These are phyloP conservation scores for Ophiostoma himal-ulmi DNA, from an alignment of 2,329 filamentous ascomycete genomes.

Conservation along the genomic window DNA sequence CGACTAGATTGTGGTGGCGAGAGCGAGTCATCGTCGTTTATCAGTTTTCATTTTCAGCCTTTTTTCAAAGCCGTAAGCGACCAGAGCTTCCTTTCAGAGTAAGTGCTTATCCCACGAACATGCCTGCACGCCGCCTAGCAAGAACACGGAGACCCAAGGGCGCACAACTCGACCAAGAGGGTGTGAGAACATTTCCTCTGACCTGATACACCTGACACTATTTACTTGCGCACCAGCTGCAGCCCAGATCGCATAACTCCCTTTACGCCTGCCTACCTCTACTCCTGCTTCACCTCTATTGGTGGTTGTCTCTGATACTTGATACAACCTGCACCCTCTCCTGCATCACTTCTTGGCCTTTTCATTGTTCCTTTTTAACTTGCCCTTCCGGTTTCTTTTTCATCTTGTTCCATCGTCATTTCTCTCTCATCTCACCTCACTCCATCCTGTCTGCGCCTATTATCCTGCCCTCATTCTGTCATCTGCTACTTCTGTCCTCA, in stretches of 20 bases:
- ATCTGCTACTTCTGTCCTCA: background rate
- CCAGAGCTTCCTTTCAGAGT: constrained; percentile 8
- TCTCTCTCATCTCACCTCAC: constrained; percentile 4
- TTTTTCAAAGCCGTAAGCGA: background rate
- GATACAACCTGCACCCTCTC: constrained; percentile 6
- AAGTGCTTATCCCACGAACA: background rate
- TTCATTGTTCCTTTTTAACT: constrained; percentile 8
- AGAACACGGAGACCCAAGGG: background rate
- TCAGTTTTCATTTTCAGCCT: background rate
- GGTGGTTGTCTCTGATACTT: constrained; percentile 1
- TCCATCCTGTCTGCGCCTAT: background rate
- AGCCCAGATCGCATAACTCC: constrained; percentile 10
- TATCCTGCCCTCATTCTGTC: background rate
- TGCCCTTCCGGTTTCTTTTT: constrained; percentile 3
- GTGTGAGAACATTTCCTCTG: constrained; percentile 16
- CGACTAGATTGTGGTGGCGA: background rate
- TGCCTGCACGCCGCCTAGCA: background rate
- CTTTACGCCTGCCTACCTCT: too few species aligned
- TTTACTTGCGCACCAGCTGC: constrained; percentile 15
- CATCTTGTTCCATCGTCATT: background rate
- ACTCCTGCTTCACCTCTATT: constrained; percentile 1
- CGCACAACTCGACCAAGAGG: background rate
- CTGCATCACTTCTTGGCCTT: background rate
- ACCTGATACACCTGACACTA: background rate
- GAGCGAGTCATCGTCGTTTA: background rate